These are phyloP conservation scores for Nakaseomyces delphensis DNA, from an alignment of 1,139 yeast species.

Conservation along the genomic window DNA sequence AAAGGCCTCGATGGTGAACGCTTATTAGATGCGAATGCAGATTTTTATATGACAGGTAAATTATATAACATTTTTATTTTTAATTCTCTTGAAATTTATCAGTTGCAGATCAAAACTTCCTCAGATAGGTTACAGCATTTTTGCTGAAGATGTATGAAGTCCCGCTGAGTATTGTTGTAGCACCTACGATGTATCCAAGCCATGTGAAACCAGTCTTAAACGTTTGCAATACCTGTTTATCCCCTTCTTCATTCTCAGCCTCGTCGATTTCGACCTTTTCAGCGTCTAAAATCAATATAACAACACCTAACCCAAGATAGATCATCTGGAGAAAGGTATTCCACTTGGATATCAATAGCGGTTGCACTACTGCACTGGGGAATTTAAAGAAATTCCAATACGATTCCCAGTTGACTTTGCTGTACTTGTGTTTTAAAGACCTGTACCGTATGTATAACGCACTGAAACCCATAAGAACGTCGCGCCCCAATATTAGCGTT, in stretches of 20 bases:
- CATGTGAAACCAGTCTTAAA: conserved; percentile 23
- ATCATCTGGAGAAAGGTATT: conserved; percentile 91
- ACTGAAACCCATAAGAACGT: conserved; percentile 62
- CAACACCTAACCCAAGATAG: conserved; percentile 70
- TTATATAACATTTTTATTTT: too few relatives aligned
- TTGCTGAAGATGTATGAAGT: conserved; percentile 62
- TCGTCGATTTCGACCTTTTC: conserved; percentile 11
- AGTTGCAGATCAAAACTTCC: too few relatives aligned
- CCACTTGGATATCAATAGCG: conserved; percentile 77
- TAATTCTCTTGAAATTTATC: too few relatives aligned
- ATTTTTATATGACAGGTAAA: too few relatives aligned
- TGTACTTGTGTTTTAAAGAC: conserved; percentile 65
- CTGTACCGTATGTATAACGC: conserved; percentile 66
- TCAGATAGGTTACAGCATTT: conserved; percentile 51
- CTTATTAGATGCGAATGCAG: too few relatives aligned
- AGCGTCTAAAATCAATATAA: conserved; percentile 31
- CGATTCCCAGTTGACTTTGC: conserved; percentile 44
- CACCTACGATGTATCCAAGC: conserved; percentile 56
- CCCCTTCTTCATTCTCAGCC: conserved; percentile 1
- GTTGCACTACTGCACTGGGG: conserved; percentile 86
- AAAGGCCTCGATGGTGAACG: too few relatives aligned
- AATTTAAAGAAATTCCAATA: conserved; percentile 60
- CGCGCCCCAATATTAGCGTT: conserved; percentile 72
- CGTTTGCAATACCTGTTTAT: background rate
- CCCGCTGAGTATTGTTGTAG: conserved; percentile 75